These are phyloP conservation scores for Turritis glabra DNA, from an alignment of 345 rosid genomes.

Conservation along the genomic window DNA sequence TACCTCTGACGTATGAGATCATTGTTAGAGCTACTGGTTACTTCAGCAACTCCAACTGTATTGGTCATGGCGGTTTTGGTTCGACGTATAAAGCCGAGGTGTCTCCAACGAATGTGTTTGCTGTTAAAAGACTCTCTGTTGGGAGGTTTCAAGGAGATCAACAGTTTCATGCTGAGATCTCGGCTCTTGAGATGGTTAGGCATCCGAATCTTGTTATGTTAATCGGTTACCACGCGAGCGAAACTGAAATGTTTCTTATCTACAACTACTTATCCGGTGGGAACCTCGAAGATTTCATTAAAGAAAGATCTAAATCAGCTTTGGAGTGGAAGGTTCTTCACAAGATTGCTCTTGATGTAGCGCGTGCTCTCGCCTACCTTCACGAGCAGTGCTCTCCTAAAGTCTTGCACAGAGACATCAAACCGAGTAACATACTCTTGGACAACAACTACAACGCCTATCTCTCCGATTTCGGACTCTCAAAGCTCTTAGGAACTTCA, in stretches of 20 bases:
- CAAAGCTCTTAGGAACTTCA: slow-evolving; percentile 81
- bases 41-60: slow-evolving; percentile 54
- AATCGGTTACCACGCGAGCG: slow-evolving; percentile 63
- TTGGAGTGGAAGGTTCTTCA: slow-evolving; percentile 73
- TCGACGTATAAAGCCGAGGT: slow-evolving; percentile 61
- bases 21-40: slow-evolving; percentile 59
- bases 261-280: slow-evolving; percentile 69
- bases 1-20: slow-evolving; percentile 50
- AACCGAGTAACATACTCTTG: slow-evolving; percentile 90
- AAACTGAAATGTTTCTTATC: slow-evolving; percentile 62
- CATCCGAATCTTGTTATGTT: slow-evolving; percentile 62
- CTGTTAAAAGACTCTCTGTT: slow-evolving; percentile 58
- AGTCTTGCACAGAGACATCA: slow-evolving; percentile 91
- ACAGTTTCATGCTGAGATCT: slow-evolving; percentile 65
- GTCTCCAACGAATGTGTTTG: slow-evolving; percentile 45
- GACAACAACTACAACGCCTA: slow-evolving; percentile 77
- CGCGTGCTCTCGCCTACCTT: slow-evolving; percentile 84
- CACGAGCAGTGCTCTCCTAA: slow-evolving; percentile 87
- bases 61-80: slow-evolving; percentile 69
- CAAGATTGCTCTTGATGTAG: slow-evolving; percentile 85
- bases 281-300: slow-evolving; percentile 59
- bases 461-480: slow-evolving; percentile 89
- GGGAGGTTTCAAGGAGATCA: slow-evolving; percentile 66
- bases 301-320: slow-evolving; percentile 51
- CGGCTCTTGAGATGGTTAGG: slow-evolving; percentile 50